phyloP scores from a whole-genome alignment of 192 early-diverging fungal genomes.

The Chytriomyces sp. region DNA sequence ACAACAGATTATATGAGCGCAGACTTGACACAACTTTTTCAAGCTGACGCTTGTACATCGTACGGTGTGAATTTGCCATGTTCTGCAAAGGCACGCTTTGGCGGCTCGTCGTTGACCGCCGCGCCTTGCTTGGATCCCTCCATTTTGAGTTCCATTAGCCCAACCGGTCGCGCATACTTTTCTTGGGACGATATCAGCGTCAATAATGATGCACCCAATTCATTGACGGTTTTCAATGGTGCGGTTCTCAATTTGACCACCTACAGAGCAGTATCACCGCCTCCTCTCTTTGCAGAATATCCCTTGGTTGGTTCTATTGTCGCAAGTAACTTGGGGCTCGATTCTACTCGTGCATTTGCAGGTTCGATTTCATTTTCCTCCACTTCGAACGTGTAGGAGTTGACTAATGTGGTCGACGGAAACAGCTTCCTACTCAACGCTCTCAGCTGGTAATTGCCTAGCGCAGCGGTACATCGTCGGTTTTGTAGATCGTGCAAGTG shows the following conservation, averaged over 20 bases:
- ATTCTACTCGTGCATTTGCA: slow-evolving; percentile 37
- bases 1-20: slow-evolving; percentile 38
- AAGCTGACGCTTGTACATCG: not conserved
- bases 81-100: too few relatives aligned
- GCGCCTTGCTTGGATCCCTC: not conserved
- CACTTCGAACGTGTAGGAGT: not conserved
- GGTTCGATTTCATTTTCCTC: not conserved
- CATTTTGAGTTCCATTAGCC: not conserved
- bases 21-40: slow-evolving; percentile 34
- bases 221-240: slow-evolving; percentile 49
- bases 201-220: slow-evolving; percentile 39
- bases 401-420: not conserved
- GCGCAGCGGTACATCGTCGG: slow-evolving; percentile 34
- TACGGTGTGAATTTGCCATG: not conserved
- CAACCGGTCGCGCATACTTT: not conserved
- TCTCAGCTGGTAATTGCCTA: slow-evolving; percentile 40
- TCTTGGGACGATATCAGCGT: slow-evolving; percentile 25
- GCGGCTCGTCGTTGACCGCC: not conserved
- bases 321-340: slow-evolving; percentile 33
- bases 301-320: slow-evolving; percentile 9
- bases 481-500: slow-evolving; percentile 23
- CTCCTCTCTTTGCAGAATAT: slow-evolving; percentile 13
- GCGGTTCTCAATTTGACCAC: slow-evolving; percentile 46
- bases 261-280: slow-evolving; percentile 13
- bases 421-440: slow-evolving; percentile 28